A percentile compares a stretch with the other conserved stretches of the same genome.
These are phyloP conservation scores for Chrysosphaeria jannelii DNA, from an alignment of 2,329 filamentous ascomycete species.

Conservation along the genomic window DNA sequence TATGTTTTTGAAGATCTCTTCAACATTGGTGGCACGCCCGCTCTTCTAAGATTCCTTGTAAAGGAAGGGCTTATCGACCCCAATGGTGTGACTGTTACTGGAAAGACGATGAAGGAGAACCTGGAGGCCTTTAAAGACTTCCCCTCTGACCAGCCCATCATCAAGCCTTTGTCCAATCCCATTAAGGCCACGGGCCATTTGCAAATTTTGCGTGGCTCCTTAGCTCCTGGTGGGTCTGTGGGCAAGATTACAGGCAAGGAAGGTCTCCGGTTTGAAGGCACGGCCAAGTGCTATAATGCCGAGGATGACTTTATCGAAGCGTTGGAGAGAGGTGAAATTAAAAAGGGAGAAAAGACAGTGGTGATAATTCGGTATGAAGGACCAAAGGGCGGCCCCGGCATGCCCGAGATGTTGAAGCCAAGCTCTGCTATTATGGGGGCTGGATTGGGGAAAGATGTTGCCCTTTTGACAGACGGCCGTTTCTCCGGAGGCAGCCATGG, in stretches of 20 bases:
- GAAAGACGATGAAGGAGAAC: conserved; percentile 71
- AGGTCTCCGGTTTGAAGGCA: conserved; percentile 54
- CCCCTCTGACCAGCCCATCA: conserved; percentile 50
- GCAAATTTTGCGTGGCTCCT: conserved; percentile 60
- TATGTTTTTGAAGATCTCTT: conserved; percentile 67
- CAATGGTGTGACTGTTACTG: conserved; percentile 54
- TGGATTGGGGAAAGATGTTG: conserved; percentile 45
- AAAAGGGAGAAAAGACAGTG: conserved; percentile 65
- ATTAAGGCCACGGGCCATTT: conserved; percentile 74
- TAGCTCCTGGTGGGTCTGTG: conserved; percentile 63
- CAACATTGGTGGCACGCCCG: conserved; percentile 63
- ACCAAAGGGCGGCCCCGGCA: conserved; percentile 75
- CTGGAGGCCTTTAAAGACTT: conserved; percentile 45
- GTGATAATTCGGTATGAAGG: conserved; percentile 82
- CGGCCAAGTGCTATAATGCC: conserved; percentile 57
- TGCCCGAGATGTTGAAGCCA: conserved; percentile 91
- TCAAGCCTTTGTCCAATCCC: conserved; percentile 50
- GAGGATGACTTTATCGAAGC: conserved; percentile 56
- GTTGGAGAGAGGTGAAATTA: conserved; percentile 47
- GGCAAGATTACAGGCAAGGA: conserved; percentile 92
- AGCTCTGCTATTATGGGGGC: conserved; percentile 79
- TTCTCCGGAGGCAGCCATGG: conserved; percentile 64
- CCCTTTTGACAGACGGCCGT: conserved; percentile 42
- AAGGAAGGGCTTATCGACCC: conserved; percentile 61
- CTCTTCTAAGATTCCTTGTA: conserved; percentile 64